Evolutionary conservation across 495 filamentous ascomycete species (phyloP).

Genomic region (Hapsidospora chrysogenum): DNA sequence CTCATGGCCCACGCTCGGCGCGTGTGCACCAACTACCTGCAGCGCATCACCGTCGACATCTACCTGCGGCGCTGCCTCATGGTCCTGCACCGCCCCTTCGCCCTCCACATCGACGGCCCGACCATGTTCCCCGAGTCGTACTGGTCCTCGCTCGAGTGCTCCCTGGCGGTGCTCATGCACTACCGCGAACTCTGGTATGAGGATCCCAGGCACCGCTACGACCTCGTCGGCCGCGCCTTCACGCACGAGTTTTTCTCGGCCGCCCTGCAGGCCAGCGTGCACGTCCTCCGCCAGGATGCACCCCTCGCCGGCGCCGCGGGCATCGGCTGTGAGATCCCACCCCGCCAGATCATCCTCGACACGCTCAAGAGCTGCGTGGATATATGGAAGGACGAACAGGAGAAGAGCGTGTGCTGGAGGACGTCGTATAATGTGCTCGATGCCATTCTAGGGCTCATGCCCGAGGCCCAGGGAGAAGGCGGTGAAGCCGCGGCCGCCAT

Average conservation of each 20-base stretch:
- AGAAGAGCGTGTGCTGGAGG: constrained; percentile 3
- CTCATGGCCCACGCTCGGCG: constrained; percentile 4
- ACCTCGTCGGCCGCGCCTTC: constrained; percentile 3
- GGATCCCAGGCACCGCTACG: not conserved
- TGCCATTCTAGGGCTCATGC: constrained; percentile 1
- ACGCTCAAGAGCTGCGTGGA: constrained; percentile 3
- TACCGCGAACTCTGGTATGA: constrained; percentile 3
- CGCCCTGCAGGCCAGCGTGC: constrained; percentile 3
- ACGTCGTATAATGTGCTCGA: constrained; percentile 1
- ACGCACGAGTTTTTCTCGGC: constrained; percentile 4
- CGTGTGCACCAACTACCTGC: constrained; percentile 4
- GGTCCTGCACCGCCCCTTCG: constrained; percentile 29
- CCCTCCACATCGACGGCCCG: constrained; percentile 6
- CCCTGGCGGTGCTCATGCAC: constrained; percentile 4
- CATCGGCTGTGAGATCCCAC: constrained; percentile 1
- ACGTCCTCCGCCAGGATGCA: constrained; percentile 3
- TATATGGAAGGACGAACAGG: constrained; percentile 3
- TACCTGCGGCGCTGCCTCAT: constrained; percentile 31
- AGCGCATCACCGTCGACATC: constrained; percentile 12
- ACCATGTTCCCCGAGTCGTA: constrained; percentile 5
- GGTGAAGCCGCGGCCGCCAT: not conserved
- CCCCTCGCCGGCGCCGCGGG: constrained; percentile 1
- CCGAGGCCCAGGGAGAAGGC: not conserved
- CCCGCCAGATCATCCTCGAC: constrained; percentile 4
- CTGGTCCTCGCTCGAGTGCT: constrained; percentile 6